These are phyloP conservation scores for Cardamine occulta DNA, from an alignment of 345 rosid species.

Conservation along the genomic window DNA sequence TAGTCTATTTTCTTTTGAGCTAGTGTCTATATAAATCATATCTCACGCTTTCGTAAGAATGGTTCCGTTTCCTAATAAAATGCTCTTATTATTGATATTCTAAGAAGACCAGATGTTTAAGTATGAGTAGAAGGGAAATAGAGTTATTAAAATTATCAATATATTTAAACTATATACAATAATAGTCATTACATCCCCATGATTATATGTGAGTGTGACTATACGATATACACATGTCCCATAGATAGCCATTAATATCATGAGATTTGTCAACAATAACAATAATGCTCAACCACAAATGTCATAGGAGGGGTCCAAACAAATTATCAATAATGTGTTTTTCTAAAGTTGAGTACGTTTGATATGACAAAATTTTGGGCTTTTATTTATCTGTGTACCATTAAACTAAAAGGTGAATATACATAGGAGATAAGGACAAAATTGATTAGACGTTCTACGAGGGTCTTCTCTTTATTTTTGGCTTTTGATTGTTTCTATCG, in stretches of 20 bases:
- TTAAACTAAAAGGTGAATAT: constrained; percentile 17
- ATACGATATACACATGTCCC: constrained; percentile 40
- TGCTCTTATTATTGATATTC: constrained; percentile 9
- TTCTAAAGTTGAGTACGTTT: constrained; percentile 34
- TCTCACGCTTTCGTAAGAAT: constrained; percentile 22
- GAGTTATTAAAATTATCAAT: not conserved
- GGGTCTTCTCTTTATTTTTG: constrained; percentile 33
- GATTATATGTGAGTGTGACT: constrained; percentile 36
- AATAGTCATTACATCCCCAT: constrained; percentile 8
- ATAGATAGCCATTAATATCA: constrained; percentile 39
- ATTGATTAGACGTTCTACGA: constrained; percentile 32
- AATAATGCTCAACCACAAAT: constrained; percentile 43
- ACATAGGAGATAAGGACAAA: constrained; percentile 28
- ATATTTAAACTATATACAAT: not conserved
- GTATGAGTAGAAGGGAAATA: not conserved
- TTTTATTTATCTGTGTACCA: constrained; percentile 18
- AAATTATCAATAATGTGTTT: constrained; percentile 28
- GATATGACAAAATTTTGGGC: constrained; percentile 11
- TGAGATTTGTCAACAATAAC: constrained; percentile 39
- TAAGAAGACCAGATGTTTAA: constrained; percentile 13
- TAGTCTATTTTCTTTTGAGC: not conserved
- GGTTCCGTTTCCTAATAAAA: constrained; percentile 7
- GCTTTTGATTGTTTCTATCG: constrained; percentile 29
- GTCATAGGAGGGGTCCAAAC: constrained; percentile 40
- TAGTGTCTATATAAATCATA: constrained; percentile 11